Base-by-base conservation (phyloP, 164 flowering plant species). In the Nelumbo lutea region DNA sequence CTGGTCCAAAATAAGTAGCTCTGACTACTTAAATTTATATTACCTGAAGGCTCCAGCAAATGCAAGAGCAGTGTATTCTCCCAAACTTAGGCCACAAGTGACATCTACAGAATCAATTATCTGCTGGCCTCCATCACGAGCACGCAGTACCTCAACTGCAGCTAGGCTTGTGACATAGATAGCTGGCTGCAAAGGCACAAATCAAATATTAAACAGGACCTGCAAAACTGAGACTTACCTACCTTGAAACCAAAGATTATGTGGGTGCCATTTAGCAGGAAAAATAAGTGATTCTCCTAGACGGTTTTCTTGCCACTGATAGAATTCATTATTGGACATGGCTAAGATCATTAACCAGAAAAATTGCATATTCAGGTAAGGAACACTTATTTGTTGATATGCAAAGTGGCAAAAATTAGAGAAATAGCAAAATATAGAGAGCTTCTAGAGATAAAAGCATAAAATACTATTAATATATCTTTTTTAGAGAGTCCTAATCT, bases 41-140 rank as follows among this genome's bases (percentile, higher is more conserved):
- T 68, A 96, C 98, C 98, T 88, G 83, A 93, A 93, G 76, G 99
- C 95, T 73, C 93, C 99, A 65, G 99, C 88, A 87, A 93, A 96
- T 77, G 98, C 96, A 71, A 96, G 84, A 68, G 99, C 99, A 76
- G 99, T 95, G 72, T 92, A 96, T 78, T 96, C 99, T 78, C 99
- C 99, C 84, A 96, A 84, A 73, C 99, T 96, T 64, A 96, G 86
- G 68, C 98, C 99, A 74, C 99, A 93, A n/a, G 98, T 91, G 53
- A 96, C 97, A 83, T 96, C 98, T 44, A 87, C 91, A 53, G 96
- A 93, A 74, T 96, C 95, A 75, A 96, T 89, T 73, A 93, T 90
- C 73, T 87, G 88, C 78, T 89, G 97, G 45, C 98, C 98, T 71
- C 96, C 98, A 40, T 93, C 99, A 64, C 90, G 92, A 75, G 91